phyloP scores from a whole-genome alignment of 768 basidiomycete species.

The Auricularia heimuer region DNA sequence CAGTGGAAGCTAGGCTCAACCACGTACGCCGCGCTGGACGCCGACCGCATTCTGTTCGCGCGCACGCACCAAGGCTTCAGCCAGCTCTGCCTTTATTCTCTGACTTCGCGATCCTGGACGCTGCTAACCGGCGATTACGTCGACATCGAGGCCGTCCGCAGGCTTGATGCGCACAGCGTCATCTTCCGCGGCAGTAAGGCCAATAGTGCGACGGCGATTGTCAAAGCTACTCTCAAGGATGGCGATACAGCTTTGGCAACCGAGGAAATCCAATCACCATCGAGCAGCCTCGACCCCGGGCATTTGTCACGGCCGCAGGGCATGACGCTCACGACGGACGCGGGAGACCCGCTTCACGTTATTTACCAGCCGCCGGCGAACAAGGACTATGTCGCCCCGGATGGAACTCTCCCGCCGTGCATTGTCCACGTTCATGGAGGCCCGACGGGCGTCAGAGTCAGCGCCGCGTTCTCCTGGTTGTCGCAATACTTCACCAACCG shows the following conservation, averaged over 20 bases:
- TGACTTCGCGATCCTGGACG: constrained; percentile 19
- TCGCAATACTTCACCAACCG: constrained; percentile 59
- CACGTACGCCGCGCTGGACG: constrained; percentile 30
- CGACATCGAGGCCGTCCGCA: constrained; percentile 27
- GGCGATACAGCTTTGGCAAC: constrained; percentile 13
- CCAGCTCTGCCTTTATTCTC: constrained; percentile 20
- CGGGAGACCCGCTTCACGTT: constrained; percentile 39
- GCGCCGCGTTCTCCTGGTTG: constrained; percentile 42
- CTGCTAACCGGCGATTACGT: constrained; percentile 33
- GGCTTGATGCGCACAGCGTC: constrained; percentile 23
- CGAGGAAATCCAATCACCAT: constrained; percentile 15
- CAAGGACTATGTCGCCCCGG: constrained; percentile 41
- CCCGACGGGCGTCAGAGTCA: constrained; percentile 39
- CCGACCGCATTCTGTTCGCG: neutral
- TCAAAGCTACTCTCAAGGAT: constrained; percentile 24
- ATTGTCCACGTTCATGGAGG: constrained; percentile 63
- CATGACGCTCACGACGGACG: constrained; percentile 32
- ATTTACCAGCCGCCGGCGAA: constrained; percentile 62
- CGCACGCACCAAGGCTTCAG: constrained; percentile 1
- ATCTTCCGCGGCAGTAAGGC: constrained; percentile 37
- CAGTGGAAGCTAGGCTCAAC: constrained; percentile 44
- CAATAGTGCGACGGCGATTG: constrained; percentile 28
- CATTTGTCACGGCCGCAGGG: constrained; percentile 41
- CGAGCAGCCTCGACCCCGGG: constrained; percentile 18
- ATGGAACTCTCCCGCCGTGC: constrained; percentile 56